Evolutionary conservation across 371 early-diverging fungal species (phyloP), one percentile per base, ranked within the genome.

Genomic region (Rhizopus stolonifer): DNA sequence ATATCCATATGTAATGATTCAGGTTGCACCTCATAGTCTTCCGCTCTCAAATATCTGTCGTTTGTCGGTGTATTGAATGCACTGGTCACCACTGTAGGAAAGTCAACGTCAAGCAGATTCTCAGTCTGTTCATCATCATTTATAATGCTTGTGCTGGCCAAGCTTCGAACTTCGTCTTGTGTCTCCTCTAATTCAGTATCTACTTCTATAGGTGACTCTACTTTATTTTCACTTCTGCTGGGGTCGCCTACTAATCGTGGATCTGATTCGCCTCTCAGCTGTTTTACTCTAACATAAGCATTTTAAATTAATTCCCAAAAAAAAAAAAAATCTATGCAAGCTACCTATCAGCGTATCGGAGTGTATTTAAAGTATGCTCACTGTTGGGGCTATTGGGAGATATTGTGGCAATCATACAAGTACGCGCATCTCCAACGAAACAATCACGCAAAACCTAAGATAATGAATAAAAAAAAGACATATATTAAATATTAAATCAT

Each of bases 291-390:
- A 49, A 54, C 43, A 36, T n/a, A n/a, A 2, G 15, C n/a, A n/a
- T n/a, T n/a, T n/a, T n/a, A n/a, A n/a, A n/a, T n/a, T n/a, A n/a
- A n/a, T n/a, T n/a, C n/a, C n/a, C n/a, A n/a, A n/a, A n/a, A n/a
- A n/a, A n/a, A n/a, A n/a, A n/a, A n/a, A n/a, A n/a, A n/a, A n/a
- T n/a, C n/a, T n/a, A n/a, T n/a, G n/a, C n/a, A n/a, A n/a, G n/a
- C 31, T 69, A 61, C 70, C 90, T 90, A 69, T 96, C 95, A 2
- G 99, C 99, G 71, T 99, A 99, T 43, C 99, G 85, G 31, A 99
- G 79, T 1, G 99, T 99, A 65, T 99, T 99, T 34, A 99, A 77
- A 0, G 98, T 92, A 72, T 99, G 97, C 54, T 99, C 99, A 55
- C 89, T 86, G 77, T 95, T 96, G 15, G 87, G 77, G 17, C 84